Percentiles rank a stretch among this genome's conserved stretches.
These are phyloP conservation scores for Penicillium sp. DNA, from an alignment of 2,329 filamentous ascomycete species.

Conservation along the genomic window DNA sequence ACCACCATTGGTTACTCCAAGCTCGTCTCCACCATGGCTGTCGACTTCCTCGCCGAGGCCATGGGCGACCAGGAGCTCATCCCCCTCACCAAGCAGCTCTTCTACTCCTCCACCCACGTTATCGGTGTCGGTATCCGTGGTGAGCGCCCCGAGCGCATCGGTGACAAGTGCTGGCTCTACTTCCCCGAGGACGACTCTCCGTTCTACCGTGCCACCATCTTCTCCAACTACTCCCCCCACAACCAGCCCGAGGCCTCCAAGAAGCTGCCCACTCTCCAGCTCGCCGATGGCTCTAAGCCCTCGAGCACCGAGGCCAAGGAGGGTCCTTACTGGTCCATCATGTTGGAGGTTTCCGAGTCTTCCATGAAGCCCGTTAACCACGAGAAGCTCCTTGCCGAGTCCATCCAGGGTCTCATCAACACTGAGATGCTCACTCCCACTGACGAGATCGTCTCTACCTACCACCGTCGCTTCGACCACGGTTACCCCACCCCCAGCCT, in stretches of 20 bases:
- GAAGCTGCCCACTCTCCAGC: conserved; percentile 81
- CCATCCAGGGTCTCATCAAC: conserved; percentile 95
- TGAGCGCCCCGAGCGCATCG: conserved; percentile 87
- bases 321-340: conserved; percentile 99
- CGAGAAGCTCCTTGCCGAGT: conserved; percentile 81
- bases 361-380: conserved; percentile 91
- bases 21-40: conserved; percentile 93
- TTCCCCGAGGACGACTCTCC: conserved; percentile 98
- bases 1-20: conserved; percentile 88
- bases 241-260: conserved; percentile 84
- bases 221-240: conserved; percentile 99
- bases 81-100: conserved; percentile 82
- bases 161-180: conserved; percentile 99
- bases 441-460: conserved; percentile 96
- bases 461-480: conserved; percentile 97
- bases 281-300: conserved; percentile 82
- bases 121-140: conserved; percentile 95
- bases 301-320: conserved; percentile 70
- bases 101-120: conserved; percentile 96
- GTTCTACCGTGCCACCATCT: conserved; percentile 99
- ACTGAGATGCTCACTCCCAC: conserved; percentile 89
- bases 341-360: conserved; percentile 97
- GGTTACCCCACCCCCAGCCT: conserved; percentile 94
- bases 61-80: conserved; percentile 87
- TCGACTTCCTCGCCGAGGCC: conserved; percentile 81